These are phyloP conservation scores for Achaetomiella virescens DNA, from an alignment of 495 filamentous ascomycete species.

Conservation along the genomic window DNA sequence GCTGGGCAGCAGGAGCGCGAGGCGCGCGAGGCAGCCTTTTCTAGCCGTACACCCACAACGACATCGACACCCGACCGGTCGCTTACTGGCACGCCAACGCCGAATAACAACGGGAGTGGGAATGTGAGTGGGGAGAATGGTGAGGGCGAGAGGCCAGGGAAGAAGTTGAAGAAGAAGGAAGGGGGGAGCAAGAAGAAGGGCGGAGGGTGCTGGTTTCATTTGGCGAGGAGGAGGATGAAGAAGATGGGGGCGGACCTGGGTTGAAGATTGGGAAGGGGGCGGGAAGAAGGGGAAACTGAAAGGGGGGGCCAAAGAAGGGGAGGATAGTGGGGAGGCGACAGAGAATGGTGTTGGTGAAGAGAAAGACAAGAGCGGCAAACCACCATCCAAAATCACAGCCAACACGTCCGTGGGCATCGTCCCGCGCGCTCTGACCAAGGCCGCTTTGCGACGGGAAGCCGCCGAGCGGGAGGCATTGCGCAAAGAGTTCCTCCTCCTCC, in stretches of 20 bases:
- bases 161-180: slow-evolving; percentile 34
- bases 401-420: slow-evolving; percentile 61
- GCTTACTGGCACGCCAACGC: slow-evolving; percentile 32
- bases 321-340: neutral
- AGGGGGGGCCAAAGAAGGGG: neutral
- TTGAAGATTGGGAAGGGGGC: slow-evolving; percentile 19
- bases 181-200: slow-evolving; percentile 19
- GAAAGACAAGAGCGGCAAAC: slow-evolving; percentile 1
- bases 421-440: slow-evolving; percentile 82
- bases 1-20: slow-evolving; percentile 86
- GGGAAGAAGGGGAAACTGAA: slow-evolving; percentile 32
- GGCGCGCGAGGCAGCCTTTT: slow-evolving; percentile 55
- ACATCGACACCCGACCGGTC: slow-evolving; percentile 36
- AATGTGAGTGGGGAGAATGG: slow-evolving; percentile 28
- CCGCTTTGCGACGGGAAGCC: slow-evolving; percentile 72
- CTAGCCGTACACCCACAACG: slow-evolving; percentile 33
- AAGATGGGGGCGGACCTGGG: slow-evolving; percentile 15
- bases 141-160: slow-evolving; percentile 41
- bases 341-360: neutral
- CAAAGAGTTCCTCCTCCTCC: slow-evolving; percentile 75
- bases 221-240: slow-evolving; percentile 34
- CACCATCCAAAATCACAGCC: slow-evolving; percentile 47
- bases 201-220: slow-evolving; percentile 42
- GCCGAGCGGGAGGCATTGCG: slow-evolving; percentile 74
- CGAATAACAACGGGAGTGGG: slow-evolving; percentile 27